Evolutionary conservation across 2,329 filamentous ascomycete genomes (phyloP).

Genomic region (Exophiala phaeomuriformis): DNA sequence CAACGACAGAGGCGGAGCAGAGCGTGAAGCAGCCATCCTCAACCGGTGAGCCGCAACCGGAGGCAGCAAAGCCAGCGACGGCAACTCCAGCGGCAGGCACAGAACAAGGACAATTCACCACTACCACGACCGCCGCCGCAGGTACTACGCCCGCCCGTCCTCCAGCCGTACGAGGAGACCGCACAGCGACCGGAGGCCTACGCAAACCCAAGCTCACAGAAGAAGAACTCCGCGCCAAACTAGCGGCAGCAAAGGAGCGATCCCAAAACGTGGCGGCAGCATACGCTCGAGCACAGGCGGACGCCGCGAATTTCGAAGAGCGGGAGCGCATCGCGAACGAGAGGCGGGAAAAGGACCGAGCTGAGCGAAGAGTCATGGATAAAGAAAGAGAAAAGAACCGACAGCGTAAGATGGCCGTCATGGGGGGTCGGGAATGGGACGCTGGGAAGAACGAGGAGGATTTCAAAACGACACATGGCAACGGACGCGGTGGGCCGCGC

Average conservation of each 20-base stretch:
- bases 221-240: constrained; percentile 54
- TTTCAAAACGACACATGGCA: constrained; percentile 30
- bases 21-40: not conserved
- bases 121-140: constrained; percentile 6
- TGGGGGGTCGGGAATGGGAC: constrained; percentile 57
- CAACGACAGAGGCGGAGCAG: not conserved
- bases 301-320: constrained; percentile 56
- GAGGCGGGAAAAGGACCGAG: constrained; percentile 45
- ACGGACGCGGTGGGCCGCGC: constrained; percentile 13
- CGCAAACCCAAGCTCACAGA: constrained; percentile 57
- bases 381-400: constrained; percentile 56
- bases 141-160: constrained; percentile 16
- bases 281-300: constrained; percentile 60
- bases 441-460: constrained; percentile 53
- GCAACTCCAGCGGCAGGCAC: constrained; percentile 9
- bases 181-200: constrained; percentile 48
- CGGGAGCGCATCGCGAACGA: constrained; percentile 54
- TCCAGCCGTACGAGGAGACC: constrained; percentile 48
- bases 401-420: constrained; percentile 51
- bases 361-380: constrained; percentile 53
- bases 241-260: constrained; percentile 55
- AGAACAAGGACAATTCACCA: constrained; percentile 20
- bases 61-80: constrained; percentile 6
- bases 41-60: constrained; percentile 3
- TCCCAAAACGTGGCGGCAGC: constrained; percentile 54